phyloP scores from a whole-genome alignment of 345 rosid species.

The Limnanthes douglasii region DNA sequence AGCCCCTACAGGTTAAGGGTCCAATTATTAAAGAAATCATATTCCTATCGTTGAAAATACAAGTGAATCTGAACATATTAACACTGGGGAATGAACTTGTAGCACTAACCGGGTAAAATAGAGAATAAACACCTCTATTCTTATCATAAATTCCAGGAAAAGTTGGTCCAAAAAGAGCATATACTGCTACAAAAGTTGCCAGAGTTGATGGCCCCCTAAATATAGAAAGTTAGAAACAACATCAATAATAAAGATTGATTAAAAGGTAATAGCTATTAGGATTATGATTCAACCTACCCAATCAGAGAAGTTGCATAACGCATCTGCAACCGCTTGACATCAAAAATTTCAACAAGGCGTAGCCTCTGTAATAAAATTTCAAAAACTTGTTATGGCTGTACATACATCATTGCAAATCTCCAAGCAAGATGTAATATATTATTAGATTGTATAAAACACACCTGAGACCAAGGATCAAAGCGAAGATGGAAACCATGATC shows the following conservation, averaged over 20 bases:
- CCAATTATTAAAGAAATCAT: too few species aligned
- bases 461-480: slow-evolving; percentile 99
- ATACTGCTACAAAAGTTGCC: slow-evolving; percentile 93
- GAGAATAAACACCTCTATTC: slow-evolving; percentile 71
- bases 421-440: too few species aligned
- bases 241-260: too few species aligned
- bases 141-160: slow-evolving; percentile 89
- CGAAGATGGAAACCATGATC: slow-evolving; percentile 97
- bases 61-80: too few species aligned
- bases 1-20: too few species aligned
- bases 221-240: too few species aligned
- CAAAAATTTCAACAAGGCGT: slow-evolving; percentile 75
- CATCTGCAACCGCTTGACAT: slow-evolving; percentile 89
- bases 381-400: too few species aligned
- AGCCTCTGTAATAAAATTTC: slow-evolving; percentile 78
- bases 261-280: too few species aligned
- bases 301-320: slow-evolving; percentile 69
- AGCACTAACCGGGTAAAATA: slow-evolving; percentile 96
- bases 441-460: too few species aligned
- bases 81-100: too few species aligned
- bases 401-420: too few species aligned
- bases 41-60: too few species aligned
- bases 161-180: slow-evolving; percentile 88
- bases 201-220: slow-evolving; percentile 72
- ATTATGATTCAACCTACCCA: slow-evolving; percentile 49